phyloP scores from a whole-genome alignment of 768 basidiomycete species.

The Auriculariales sp. region DNA sequence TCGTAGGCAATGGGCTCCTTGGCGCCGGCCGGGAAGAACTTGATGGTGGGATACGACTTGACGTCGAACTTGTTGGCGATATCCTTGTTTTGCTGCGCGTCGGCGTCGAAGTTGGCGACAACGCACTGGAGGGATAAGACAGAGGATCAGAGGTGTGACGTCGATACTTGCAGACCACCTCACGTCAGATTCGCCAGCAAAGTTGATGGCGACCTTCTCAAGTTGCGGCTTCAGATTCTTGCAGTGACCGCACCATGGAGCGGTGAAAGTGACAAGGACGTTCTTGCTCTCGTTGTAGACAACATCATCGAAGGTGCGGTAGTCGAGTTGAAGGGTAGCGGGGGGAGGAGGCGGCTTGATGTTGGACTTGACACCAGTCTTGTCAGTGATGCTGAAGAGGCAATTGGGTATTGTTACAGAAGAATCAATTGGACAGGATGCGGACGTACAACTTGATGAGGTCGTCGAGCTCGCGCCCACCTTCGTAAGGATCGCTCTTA shows the following conservation, averaged over 20 bases:
- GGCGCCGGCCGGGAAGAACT: conserved; percentile 66
- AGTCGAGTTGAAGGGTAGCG: conserved; percentile 49
- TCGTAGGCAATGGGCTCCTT: conserved; percentile 50
- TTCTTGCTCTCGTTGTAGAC: conserved; percentile 63
- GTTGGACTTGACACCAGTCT: conserved; percentile 73
- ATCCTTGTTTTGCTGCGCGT: conserved; percentile 63
- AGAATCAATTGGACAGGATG: not conserved
- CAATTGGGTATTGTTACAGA: not conserved
- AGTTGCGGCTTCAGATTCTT: conserved; percentile 79
- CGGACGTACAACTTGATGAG: conserved; percentile 56
- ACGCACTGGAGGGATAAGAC: conserved; percentile 40
- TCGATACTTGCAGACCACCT: conserved; percentile 11
- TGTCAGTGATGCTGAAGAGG: conserved; percentile 44
- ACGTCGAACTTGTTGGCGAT: conserved; percentile 62
- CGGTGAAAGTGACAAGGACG: conserved; percentile 75
- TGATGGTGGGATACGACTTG: conserved; percentile 80
- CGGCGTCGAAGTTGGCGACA: conserved; percentile 83
- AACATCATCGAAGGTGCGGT: conserved; percentile 59
- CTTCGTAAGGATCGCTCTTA: conserved; percentile 47
- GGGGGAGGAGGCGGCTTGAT: conserved; percentile 77
- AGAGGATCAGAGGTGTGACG: not conserved
- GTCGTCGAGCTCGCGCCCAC: conserved; percentile 68
- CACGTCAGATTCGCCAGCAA: conserved; percentile 67
- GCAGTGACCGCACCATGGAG: conserved; percentile 90
- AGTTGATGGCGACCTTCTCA: conserved; percentile 70